These are phyloP conservation scores for Wallacemonas sp. DNA, from an alignment of 208 protist species.

Conservation along the genomic window DNA sequence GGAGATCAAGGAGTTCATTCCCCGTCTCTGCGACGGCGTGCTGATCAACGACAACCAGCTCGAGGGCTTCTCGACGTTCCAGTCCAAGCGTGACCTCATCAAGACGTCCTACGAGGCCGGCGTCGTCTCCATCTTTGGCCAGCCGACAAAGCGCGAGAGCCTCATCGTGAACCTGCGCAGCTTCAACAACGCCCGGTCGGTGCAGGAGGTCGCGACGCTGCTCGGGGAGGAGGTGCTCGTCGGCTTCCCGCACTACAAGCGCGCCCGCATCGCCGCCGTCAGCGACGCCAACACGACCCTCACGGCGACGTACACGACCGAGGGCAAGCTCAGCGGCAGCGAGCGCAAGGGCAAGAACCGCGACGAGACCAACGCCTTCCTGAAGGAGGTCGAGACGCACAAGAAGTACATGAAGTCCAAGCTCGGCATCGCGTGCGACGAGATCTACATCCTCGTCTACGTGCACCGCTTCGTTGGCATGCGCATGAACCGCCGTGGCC, in stretches of 20 bases:
- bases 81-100: constrained; percentile 61
- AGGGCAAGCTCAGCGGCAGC: constrained; percentile 58
- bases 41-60: constrained; percentile 50
- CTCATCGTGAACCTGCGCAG: constrained; percentile 59
- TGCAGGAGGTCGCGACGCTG: constrained; percentile 42
- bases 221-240: constrained; percentile 83
- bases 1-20: constrained; percentile 43
- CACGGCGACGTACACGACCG: constrained; percentile 50
- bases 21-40: constrained; percentile 64
- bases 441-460: constrained; percentile 70
- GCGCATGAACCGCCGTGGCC: constrained; percentile 53
- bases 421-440: constrained; percentile 68
- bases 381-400: constrained; percentile 72
- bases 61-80: constrained; percentile 82
- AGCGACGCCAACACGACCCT: constrained; percentile 51
- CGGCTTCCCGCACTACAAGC: constrained; percentile 88
- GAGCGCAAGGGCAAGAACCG: constrained; percentile 61
- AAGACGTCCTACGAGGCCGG: constrained; percentile 48
- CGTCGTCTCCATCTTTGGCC: constrained; percentile 78
- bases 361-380: constrained; percentile 64
- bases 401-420: constrained; percentile 74
- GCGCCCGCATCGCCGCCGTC: constrained; percentile 73
- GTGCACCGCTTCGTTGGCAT: constrained; percentile 86
- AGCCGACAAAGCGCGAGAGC: constrained; percentile 68
- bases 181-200: constrained; percentile 29